These are phyloP conservation scores for Leccinum uliginosum DNA, from an alignment of 768 basidiomycete genomes.

Conservation along the genomic window DNA sequence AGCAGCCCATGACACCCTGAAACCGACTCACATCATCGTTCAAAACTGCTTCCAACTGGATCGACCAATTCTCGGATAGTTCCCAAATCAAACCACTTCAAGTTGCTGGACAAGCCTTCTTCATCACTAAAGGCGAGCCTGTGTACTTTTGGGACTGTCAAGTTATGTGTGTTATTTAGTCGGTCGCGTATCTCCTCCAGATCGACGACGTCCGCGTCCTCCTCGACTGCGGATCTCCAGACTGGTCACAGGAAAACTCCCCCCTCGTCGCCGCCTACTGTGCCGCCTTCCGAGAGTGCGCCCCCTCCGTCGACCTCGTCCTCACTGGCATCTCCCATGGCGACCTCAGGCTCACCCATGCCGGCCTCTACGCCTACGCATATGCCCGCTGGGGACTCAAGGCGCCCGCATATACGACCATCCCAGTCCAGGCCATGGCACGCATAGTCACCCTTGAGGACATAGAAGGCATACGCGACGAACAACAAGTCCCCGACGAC, in stretches of 20 bases:
- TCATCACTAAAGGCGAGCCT: too few species aligned
- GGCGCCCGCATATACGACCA: slow-evolving; percentile 89
- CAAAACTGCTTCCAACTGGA: too few species aligned
- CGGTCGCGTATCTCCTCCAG: slow-evolving; percentile 86
- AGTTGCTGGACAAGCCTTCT: too few species aligned
- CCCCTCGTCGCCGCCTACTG: slow-evolving; percentile 48
- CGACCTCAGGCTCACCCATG: slow-evolving; percentile 79
- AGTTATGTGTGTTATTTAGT: too few species aligned
- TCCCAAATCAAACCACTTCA: too few species aligned
- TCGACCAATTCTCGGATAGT: too few species aligned
- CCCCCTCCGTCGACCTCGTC: slow-evolving; percentile 83
- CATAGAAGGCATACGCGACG: slow-evolving; percentile 72
- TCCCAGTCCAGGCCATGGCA: slow-evolving; percentile 95
- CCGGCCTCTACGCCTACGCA: slow-evolving; percentile 92
- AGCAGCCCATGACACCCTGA: too few species aligned
- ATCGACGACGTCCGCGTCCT: slow-evolving; percentile 92
- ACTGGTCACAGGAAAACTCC: slow-evolving; percentile 65
- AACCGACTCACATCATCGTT: too few species aligned
- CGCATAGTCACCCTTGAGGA: slow-evolving; percentile 89
- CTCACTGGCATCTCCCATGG: slow-evolving; percentile 95
- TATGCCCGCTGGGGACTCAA: slow-evolving; percentile 81
- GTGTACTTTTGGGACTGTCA: too few species aligned
- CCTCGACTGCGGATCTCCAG: slow-evolving; percentile 91
- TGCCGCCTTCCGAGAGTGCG: slow-evolving; percentile 62
- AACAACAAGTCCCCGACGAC: slow-evolving; percentile 53